phyloP scores from a whole-genome alignment of 108 stramenopile genomes.

The Skeletonema potamos region DNA sequence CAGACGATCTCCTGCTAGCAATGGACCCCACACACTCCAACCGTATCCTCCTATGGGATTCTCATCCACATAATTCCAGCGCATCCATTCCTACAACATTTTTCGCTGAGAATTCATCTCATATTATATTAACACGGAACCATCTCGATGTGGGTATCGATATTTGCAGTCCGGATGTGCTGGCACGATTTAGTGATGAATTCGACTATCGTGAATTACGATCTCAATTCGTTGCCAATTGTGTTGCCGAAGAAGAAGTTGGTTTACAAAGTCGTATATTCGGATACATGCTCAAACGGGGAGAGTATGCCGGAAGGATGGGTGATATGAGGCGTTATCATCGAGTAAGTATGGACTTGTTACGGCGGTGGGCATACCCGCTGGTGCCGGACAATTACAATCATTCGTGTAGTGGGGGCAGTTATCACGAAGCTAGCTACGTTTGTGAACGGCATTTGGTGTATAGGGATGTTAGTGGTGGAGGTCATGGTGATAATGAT shows the following conservation, averaged over 20 bases:
- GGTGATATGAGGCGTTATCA: constrained; percentile 88
- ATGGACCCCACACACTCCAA: constrained; percentile 67
- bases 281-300: constrained; percentile 76
- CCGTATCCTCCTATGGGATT: constrained; percentile 77
- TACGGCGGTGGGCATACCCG: constrained; percentile 95
- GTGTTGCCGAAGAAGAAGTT: constrained; percentile 93
- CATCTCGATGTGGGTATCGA: constrained; percentile 93
- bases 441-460: constrained; percentile 57
- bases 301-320: constrained; percentile 86
- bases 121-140: constrained; percentile 72
- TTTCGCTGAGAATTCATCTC: constrained; percentile 65
- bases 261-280: constrained; percentile 87
- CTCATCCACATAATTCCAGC: constrained; percentile 31
- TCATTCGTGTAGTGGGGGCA: constrained; percentile 22
- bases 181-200: constrained; percentile 94
- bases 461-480: constrained; percentile 52
- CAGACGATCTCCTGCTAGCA: constrained; percentile 83
- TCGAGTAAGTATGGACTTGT: constrained; percentile 80
- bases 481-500: constrained; percentile 21
- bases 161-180: constrained; percentile 96
- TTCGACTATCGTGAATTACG: constrained; percentile 95
- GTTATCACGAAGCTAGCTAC: constrained; percentile 42
- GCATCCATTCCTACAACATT: constrained; percentile 71
- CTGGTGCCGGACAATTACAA: constrained; percentile 86
- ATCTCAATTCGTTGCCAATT: constrained; percentile 88